Percentiles rank a stretch among this genome's conserved stretches.
phyloP scores from a whole-genome alignment of 495 filamentous ascomycete genomes.

The Elasticomyces elasticus region DNA sequence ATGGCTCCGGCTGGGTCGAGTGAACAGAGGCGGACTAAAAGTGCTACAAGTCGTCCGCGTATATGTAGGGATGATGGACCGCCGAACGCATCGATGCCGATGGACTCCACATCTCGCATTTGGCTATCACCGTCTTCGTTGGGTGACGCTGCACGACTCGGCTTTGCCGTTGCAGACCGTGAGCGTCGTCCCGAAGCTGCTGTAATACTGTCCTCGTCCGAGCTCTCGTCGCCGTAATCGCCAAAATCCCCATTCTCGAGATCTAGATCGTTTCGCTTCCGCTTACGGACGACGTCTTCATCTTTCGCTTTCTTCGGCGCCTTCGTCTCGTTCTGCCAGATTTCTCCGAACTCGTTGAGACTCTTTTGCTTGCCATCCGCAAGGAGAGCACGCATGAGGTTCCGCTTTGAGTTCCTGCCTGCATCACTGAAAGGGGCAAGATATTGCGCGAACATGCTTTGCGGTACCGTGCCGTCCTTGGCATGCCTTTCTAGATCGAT shows the following conservation, averaged over 20 bases:
- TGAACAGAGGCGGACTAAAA: constrained; percentile 22
- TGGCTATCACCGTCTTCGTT: constrained; percentile 19
- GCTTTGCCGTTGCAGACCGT: constrained; percentile 1
- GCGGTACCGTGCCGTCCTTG: constrained; percentile 28
- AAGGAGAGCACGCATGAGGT: constrained; percentile 51
- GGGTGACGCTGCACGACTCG: not conserved
- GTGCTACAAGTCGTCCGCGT: constrained; percentile 51
- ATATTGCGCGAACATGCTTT: constrained; percentile 49
- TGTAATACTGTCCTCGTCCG: constrained; percentile 24
- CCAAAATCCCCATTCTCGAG: constrained; percentile 50
- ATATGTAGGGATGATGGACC: constrained; percentile 50
- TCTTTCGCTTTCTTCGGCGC: constrained; percentile 29
- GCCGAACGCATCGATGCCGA: constrained; percentile 35
- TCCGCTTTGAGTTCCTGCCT: constrained; percentile 20
- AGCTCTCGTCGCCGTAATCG: constrained; percentile 48
- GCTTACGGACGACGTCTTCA: constrained; percentile 26
- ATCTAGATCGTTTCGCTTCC: constrained; percentile 38
- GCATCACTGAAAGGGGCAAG: constrained; percentile 38
- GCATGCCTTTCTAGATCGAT: constrained; percentile 52
- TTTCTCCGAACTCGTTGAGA: constrained; percentile 46
- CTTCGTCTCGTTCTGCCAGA: constrained; percentile 53
- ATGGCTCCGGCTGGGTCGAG: constrained; percentile 18
- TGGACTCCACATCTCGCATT: constrained; percentile 8
- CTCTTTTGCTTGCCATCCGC: constrained; percentile 45
- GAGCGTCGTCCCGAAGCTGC: not conserved